These are phyloP conservation scores for Spizellomyces punctatus DNA, from an alignment of 192 early-diverging fungal genomes.

Conservation along the genomic window DNA sequence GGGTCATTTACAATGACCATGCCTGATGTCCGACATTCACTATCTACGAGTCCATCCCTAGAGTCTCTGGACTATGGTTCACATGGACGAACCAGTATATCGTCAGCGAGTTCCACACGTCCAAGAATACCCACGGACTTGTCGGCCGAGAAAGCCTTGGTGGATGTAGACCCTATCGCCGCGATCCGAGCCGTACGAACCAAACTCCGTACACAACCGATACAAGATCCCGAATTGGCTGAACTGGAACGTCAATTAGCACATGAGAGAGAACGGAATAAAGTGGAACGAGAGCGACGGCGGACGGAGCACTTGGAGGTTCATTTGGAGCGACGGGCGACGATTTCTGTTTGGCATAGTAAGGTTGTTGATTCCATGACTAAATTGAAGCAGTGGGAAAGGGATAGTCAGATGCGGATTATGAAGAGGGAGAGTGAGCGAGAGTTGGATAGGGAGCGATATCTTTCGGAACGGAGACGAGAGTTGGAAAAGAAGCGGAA, in stretches of 20 bases:
- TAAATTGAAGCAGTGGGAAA: slow-evolving; percentile 29
- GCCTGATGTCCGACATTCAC: too few species aligned
- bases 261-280: slow-evolving; percentile 20
- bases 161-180: slow-evolving; percentile 24
- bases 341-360: slow-evolving; percentile 4
- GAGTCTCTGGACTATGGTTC: too few species aligned
- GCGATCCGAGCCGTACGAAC: slow-evolving; percentile 30
- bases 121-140: neutral
- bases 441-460: slow-evolving; percentile 15
- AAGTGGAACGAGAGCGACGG: slow-evolving; percentile 17
- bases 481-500: slow-evolving; percentile 14
- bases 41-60: too few species aligned
- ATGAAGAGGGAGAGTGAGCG: slow-evolving; percentile 22
- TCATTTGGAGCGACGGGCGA: slow-evolving; percentile 13
- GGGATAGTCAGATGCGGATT: slow-evolving; percentile 24
- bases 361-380: slow-evolving; percentile 13
- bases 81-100: too few species aligned
- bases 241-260: slow-evolving; percentile 21
- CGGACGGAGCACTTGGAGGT: neutral
- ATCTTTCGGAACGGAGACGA: neutral
- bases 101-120: too few species aligned
- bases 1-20: too few species aligned
- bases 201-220: slow-evolving; percentile 1
- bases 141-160: slow-evolving; percentile 13
- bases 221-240: slow-evolving; percentile 18